Evolutionary conservation across 192 early-diverging fungal genomes (phyloP), one percentile per base, ranked within the genome.

Genomic region (Backusella westeae): DNA sequence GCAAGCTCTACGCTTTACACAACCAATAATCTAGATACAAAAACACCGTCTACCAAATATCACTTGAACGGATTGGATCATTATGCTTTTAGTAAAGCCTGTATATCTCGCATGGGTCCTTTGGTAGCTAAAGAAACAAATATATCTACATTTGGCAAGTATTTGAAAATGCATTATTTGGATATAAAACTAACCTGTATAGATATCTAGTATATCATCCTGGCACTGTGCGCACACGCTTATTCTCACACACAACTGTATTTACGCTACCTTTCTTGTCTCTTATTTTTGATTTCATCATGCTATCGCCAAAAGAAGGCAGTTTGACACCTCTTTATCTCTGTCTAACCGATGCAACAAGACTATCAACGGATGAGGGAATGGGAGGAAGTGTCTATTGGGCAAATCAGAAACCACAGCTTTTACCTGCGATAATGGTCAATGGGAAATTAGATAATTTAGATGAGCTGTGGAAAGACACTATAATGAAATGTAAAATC

Each of bases 1-100:
- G 66, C 74, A 17, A 75, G 74, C 26, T 75, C 74, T 4, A 75
- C 74, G n/a, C 29, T 75, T 8, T 75, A 67, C 46, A 42, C 74
- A 19, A 66, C 39, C 6, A 67, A 42, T 67, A 15, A 65, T 23
- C 29, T 75, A 10, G 19, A 75, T 17, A 19, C 42, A 7, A 42
- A 67, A 32, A 29, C 44, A 5, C 23, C 34, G 2, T 39, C n/a
- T 7, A 23, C n/a, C 32, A 39, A 39, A 21, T 75, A 75, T 46
- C 34, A 7, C 5, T 36, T 63, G 65, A 65, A 68, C n/a, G 74
- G 74, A 9, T 32, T 75, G 38, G 26, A 42, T 41, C 39, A 65
- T 23, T 75, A 75, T 46, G 59, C 74, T 17, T 65, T 49, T 44
- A 75, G 74, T 34, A 75, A 75, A n/a, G 59, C 63, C 12, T 75